Conservation (phyloP, 768 basidiomycete genomes). For the Lactarius akahatsu region DNA sequence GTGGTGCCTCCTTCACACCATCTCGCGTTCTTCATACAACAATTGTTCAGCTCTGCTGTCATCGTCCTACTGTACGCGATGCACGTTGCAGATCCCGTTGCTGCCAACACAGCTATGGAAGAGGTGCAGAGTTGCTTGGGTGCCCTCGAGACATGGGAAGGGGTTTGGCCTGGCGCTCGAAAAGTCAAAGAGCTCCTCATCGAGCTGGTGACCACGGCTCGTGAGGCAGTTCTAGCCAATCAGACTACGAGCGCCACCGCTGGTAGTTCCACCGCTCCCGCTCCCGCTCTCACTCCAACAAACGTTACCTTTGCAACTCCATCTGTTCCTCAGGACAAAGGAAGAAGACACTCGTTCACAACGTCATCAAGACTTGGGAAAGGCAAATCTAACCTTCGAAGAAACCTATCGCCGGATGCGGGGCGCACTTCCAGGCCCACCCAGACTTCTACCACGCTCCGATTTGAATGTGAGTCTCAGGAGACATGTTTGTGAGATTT, state of each 20-base stretch:
- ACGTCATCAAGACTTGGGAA: conserved; percentile 23
- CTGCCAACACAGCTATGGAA: conserved; percentile 72
- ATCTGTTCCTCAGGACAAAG: conserved; percentile 22
- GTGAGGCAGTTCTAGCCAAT: conserved; percentile 55
- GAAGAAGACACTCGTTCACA: conserved; percentile 29
- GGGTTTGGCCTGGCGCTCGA: conserved; percentile 82
- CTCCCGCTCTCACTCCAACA: neutral
- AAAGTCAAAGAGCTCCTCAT: conserved; percentile 82
- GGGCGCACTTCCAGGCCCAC: conserved; percentile 34
- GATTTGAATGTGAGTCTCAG: conserved; percentile 36
- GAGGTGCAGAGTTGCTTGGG: conserved; percentile 72
- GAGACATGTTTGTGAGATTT: conserved; percentile 1
- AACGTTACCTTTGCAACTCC: conserved; percentile 12
- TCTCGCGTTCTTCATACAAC: conserved; percentile 86
- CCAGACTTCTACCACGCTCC: conserved; percentile 32
- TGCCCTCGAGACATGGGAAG: conserved; percentile 79
- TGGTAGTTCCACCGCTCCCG: conserved; percentile 25
- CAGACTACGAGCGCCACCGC: conserved; percentile 30
- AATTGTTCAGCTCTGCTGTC: conserved; percentile 84
- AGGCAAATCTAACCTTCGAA: conserved; percentile 33
- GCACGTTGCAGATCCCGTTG: conserved; percentile 68
- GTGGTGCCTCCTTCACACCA: conserved; percentile 84
- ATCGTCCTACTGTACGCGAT: conserved; percentile 84
- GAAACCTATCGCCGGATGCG: conserved; percentile 38
- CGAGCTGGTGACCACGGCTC: conserved; percentile 67